Evolutionary conservation across 495 filamentous ascomycete species (phyloP).

Genomic region (Wilcoxina mikolae): DNA sequence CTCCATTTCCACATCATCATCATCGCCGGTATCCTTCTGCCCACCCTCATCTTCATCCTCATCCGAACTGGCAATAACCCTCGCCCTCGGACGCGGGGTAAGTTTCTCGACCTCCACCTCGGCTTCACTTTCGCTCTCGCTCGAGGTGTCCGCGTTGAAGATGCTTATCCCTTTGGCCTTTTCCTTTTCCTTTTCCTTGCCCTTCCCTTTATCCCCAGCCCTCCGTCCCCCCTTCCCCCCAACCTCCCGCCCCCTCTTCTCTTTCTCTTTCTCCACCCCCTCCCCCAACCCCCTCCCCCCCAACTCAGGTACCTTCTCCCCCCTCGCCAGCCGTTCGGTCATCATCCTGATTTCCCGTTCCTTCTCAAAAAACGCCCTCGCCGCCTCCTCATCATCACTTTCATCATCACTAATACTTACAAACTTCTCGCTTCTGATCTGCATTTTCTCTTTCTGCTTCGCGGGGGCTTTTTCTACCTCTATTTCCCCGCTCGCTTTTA

Average conservation of each 20-base stretch:
- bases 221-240: not conserved
- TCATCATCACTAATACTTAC: conserved; percentile 39
- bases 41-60: conserved; percentile 36
- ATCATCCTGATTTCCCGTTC: conserved; percentile 20
- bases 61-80: not conserved
- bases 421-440: conserved; percentile 75
- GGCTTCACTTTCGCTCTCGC: conserved; percentile 57
- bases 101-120: conserved; percentile 51
- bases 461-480: conserved; percentile 32
- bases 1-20: not conserved
- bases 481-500: conserved; percentile 24
- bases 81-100: conserved; percentile 42
- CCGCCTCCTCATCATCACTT: conserved; percentile 25
- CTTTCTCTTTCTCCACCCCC: not conserved
- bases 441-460: conserved; percentile 29
- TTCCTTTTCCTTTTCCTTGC: conserved; percentile 35
- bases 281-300: not conserved
- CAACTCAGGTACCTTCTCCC: not conserved
- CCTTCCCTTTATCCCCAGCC: conserved; percentile 11
- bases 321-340: not conserved
- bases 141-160: conserved; percentile 20
- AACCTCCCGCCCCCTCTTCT: not conserved
- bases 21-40: conserved; percentile 19
- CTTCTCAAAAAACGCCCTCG: conserved; percentile 21
- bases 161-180: not conserved